Evolutionary conservation across 768 basidiomycete genomes (phyloP), one percentile per base, ranked within the genome.

Genomic region (Sporobolomyces pararoseus): DNA sequence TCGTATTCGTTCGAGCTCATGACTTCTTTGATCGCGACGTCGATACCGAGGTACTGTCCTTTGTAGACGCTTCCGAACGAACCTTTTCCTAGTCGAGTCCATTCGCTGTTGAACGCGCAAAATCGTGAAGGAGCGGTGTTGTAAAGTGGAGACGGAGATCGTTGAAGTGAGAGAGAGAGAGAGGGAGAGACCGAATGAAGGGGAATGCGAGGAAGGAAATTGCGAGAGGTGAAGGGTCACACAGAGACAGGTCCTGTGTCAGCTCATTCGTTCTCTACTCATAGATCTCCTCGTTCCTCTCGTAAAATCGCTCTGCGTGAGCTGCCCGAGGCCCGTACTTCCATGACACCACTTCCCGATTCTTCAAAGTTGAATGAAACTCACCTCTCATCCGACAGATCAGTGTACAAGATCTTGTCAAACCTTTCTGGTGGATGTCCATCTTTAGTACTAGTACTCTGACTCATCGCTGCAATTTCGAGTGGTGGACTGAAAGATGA

Each of bases 61-160:
- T 89, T 91, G 83, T 89, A 93, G 66, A 95, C 91, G 75, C 90
- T 89, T 13, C 91, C 91, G 79, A 95, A 95, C 25, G 90, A 91
- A 23, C 91, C 91, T n/a, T 90, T 87, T 34, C 91, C 91, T 12
- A 94, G 82, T 12, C 63, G 53, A 4, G 27, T 35, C 76, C 75
- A 77, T 9, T 42, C 46, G 14, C 71, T 72, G 58, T n/a, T n/a
- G n/a, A n/a, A n/a, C n/a, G n/a, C n/a, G n/a, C n/a, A n/a, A n/a
- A n/a, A n/a, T n/a, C n/a, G n/a, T n/a, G n/a, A n/a, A n/a, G n/a
- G n/a, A n/a, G n/a, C n/a, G n/a, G n/a, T n/a, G n/a, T n/a, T n/a
- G n/a, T n/a, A n/a, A n/a, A n/a, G n/a, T n/a, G n/a, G n/a, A n/a
- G n/a, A n/a, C n/a, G 23, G 0, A 47, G 7, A 10, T 42, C 39